Conservation (phyloP, 495 filamentous ascomycete species). For the Amphirosellinia nigrospora region DNA sequence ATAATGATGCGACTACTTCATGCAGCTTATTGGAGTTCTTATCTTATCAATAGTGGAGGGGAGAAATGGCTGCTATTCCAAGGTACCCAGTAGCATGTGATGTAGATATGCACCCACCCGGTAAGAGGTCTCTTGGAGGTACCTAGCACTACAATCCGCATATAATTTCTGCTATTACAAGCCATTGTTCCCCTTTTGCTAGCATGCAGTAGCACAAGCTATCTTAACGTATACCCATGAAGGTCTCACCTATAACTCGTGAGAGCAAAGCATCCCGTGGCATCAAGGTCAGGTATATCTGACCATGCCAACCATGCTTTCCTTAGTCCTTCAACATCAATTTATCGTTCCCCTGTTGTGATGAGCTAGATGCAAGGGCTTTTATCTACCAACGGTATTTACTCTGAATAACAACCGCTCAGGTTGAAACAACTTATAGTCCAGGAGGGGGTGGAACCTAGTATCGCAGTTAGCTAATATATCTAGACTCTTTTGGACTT, state of each 20-base stretch:
- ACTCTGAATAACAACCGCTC: neutral
- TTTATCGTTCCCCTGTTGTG: neutral
- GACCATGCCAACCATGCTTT: neutral
- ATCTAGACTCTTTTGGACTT: constrained; percentile 31
- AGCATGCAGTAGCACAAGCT: constrained; percentile 1
- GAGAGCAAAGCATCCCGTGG: constrained; percentile 6
- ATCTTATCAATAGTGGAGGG: constrained; percentile 27
- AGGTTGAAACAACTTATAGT: constrained; percentile 37
- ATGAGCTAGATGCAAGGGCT: neutral
- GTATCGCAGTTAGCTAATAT: constrained; percentile 29
- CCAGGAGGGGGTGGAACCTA: constrained; percentile 65
- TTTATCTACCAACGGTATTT: neutral
- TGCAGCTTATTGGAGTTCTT: neutral
- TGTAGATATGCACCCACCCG: neutral
- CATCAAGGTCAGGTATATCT: constrained; percentile 11
- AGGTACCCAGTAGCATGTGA: neutral
- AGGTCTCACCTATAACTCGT: neutral
- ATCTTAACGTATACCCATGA: neutral
- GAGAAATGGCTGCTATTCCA: neutral
- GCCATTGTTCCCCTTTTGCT: neutral
- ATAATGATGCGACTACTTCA: neutral
- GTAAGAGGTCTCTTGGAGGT: neutral
- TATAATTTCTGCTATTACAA: constrained; percentile 1
- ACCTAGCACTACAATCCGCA: neutral
- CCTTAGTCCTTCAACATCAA: neutral